A percentile compares a stretch with the other conserved stretches of the same genome.
Evolutionary conservation across 768 basidiomycete species (phyloP).

Genomic region (Calocybe cyanea): DNA sequence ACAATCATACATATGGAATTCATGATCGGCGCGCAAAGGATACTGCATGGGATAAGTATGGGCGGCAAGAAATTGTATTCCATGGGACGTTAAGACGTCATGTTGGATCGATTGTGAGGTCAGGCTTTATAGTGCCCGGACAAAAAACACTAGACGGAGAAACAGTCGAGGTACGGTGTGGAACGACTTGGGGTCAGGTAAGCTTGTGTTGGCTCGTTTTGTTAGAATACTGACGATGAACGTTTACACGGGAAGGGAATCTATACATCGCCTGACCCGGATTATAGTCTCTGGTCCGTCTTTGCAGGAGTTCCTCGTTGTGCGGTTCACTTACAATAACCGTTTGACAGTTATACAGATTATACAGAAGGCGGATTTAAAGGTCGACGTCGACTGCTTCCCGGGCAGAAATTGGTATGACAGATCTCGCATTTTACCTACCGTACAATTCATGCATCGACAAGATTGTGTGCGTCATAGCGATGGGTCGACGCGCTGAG

Average conservation of each 20-base stretch:
- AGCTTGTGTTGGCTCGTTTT: background rate
- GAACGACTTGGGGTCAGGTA: slow-evolving; percentile 11
- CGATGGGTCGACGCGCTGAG: slow-evolving; percentile 9
- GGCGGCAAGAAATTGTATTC: slow-evolving; percentile 8
- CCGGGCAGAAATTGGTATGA: slow-evolving; percentile 12
- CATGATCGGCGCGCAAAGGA: slow-evolving; percentile 8
- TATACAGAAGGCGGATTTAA: slow-evolving; percentile 1
- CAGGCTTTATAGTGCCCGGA: slow-evolving; percentile 11
- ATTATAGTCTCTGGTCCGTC: slow-evolving; percentile 6
- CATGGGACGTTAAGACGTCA: slow-evolving; percentile 9
- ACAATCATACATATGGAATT: background rate
- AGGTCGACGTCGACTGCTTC: slow-evolving; percentile 5
- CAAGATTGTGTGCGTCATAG: slow-evolving; percentile 8
- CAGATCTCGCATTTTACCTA: background rate
- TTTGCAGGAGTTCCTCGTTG: background rate
- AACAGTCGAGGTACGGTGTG: slow-evolving; percentile 4
- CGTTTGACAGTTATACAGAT: slow-evolving; percentile 6
- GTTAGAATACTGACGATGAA: background rate
- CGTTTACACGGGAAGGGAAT: background rate
- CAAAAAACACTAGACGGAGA: slow-evolving; percentile 4
- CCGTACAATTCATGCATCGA: background rate
- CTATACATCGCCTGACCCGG: slow-evolving; percentile 10
- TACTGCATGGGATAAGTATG: slow-evolving; percentile 7
- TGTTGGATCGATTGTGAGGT: slow-evolving; percentile 9
- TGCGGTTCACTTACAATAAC: background rate